phyloP scores from a whole-genome alignment of 768 basidiomycete genomes.

The Obba rivulosa region DNA sequence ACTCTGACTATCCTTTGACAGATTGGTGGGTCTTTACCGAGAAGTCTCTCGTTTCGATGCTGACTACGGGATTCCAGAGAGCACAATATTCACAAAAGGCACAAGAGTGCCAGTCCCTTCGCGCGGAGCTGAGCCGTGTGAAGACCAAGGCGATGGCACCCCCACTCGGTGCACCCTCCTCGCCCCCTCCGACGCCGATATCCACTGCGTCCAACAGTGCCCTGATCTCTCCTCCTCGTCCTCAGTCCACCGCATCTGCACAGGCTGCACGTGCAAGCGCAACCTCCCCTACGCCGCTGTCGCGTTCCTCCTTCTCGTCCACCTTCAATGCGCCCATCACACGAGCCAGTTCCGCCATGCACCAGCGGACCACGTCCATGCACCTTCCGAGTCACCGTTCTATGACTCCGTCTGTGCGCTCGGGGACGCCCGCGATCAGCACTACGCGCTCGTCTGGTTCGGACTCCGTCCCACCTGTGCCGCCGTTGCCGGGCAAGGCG shows the following conservation, averaged over 20 bases:
- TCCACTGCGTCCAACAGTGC: constrained; percentile 12
- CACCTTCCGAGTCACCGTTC: constrained; percentile 41
- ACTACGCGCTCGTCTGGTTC: constrained; percentile 15
- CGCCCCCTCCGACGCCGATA: constrained; percentile 20
- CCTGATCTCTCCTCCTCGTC: constrained; percentile 19
- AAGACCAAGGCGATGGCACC: constrained; percentile 42
- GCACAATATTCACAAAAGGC: constrained; percentile 59
- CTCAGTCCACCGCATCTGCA: constrained; percentile 18
- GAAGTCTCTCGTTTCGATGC: constrained; percentile 13
- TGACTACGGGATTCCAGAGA: constrained; percentile 36
- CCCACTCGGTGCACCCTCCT: constrained; percentile 22
- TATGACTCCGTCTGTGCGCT: constrained; percentile 40
- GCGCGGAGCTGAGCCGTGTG: constrained; percentile 57
- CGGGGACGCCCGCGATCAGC: constrained; percentile 37
- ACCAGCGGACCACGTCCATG: constrained; percentile 48
- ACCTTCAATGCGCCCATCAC: constrained; percentile 40
- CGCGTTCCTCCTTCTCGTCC: constrained; percentile 31
- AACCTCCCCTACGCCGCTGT: constrained; percentile 23
- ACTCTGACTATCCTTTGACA: constrained; percentile 27
- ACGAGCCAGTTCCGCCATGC: constrained; percentile 47
- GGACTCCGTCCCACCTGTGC: constrained; percentile 15
- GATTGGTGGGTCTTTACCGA: constrained; percentile 42
- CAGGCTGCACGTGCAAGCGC: constrained; percentile 21
- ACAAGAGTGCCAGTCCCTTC: constrained; percentile 65
- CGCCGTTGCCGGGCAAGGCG: constrained; percentile 31